A percentile compares a stretch with the other conserved stretches of the same genome.
Conservation (phyloP, 176 grass and related monocot genomes). For the Pharus latifolius region DNA sequence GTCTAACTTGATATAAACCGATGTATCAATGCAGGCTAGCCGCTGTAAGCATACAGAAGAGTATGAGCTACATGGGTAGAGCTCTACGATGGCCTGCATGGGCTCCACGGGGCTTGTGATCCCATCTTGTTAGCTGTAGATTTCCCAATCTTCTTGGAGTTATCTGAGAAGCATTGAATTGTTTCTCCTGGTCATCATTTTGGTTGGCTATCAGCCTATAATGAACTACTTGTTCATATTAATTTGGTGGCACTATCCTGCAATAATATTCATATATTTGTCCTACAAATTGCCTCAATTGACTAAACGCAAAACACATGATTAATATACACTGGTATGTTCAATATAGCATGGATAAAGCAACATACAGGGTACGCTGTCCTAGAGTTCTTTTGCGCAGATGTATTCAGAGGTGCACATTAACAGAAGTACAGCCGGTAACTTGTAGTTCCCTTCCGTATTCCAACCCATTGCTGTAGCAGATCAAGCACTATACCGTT, state of each 20-base stretch:
- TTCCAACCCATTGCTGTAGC: not conserved
- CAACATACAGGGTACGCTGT: not conserved
- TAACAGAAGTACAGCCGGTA: not conserved
- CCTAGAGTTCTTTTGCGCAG: not conserved
- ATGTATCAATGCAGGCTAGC: slow-evolving; percentile 4
- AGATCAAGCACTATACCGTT: slow-evolving; percentile 62
- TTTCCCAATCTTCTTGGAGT: not conserved
- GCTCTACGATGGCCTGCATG: no score
- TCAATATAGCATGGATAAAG: not conserved
- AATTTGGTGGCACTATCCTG: not conserved
- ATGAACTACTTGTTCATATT: not conserved
- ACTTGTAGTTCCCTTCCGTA: not conserved
- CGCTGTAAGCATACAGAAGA: not conserved
- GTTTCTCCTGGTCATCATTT: not conserved
- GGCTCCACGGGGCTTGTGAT: not conserved
- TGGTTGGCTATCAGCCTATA: no score
- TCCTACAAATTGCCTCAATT: not conserved
- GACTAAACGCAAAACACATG: not conserved
- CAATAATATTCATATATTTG: not conserved
- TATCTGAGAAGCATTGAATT: not conserved
- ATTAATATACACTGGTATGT: not conserved
- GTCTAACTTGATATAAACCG: not conserved
- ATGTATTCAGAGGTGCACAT: not conserved
- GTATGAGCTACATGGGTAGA: no score
- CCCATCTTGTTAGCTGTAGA: not conserved